A percentile compares a stretch with the other conserved stretches of the same genome.
Conservation (phyloP, 176 grass and related monocot species). For the Metroxylon sagu region DNA sequence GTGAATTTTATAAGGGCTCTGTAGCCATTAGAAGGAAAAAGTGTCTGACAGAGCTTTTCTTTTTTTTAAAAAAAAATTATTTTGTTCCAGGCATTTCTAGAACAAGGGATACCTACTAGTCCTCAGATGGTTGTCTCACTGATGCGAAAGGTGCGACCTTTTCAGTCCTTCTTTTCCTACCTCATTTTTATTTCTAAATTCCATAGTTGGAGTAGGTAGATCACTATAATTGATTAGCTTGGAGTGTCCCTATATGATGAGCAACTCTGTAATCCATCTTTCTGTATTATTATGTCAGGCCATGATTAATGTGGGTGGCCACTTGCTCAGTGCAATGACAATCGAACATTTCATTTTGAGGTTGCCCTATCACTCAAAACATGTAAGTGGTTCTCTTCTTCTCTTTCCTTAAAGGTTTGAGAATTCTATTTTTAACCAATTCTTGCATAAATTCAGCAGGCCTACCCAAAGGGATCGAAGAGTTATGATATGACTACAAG, state of each 20-base stretch:
- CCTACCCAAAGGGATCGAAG: conserved; percentile 23
- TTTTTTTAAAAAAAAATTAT: conserved; percentile 5
- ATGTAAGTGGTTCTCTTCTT: conserved; percentile 27
- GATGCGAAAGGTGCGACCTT: conserved; percentile 69
- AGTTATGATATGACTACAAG: conserved; percentile 27
- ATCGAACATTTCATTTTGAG: conserved; percentile 93
- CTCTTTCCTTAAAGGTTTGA: background rate
- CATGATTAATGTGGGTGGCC: conserved; percentile 62
- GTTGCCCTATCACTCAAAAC: conserved; percentile 68
- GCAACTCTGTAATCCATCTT: too few relatives aligned
- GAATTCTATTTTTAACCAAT: background rate
- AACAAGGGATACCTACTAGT: conserved; percentile 80
- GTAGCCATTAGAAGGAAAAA: conserved; percentile 9
- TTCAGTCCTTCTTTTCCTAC: background rate
- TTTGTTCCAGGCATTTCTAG: conserved; percentile 75
- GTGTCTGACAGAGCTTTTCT: conserved; percentile 2
- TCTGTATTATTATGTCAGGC: conserved; percentile 34
- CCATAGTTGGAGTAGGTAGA: too few relatives aligned
- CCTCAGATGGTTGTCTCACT: conserved; percentile 70
- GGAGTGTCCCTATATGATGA: too few relatives aligned
- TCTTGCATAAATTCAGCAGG: conserved; percentile 27
- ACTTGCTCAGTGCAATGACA: conserved; percentile 82
- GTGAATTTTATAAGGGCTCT: background rate
- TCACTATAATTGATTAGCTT: background rate
- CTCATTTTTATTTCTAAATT: too few relatives aligned